Evolutionary conservation across 2,329 filamentous ascomycete genomes (phyloP).

Genomic region (Phoma herbarum): DNA sequence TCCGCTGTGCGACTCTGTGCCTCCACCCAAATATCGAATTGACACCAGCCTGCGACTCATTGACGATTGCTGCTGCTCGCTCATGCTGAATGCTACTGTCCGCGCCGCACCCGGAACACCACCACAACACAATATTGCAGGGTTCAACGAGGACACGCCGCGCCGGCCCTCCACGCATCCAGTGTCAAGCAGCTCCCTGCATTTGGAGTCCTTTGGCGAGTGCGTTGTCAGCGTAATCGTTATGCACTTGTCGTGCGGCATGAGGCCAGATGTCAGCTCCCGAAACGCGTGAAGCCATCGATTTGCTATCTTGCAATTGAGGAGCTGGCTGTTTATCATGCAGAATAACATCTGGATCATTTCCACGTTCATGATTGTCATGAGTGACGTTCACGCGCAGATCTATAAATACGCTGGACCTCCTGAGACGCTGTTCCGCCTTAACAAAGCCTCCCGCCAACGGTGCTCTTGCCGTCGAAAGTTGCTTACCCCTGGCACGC

Average conservation of each 20-base stretch:
- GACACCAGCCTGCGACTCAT: slow-evolving; percentile 22
- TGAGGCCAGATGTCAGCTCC: neutral
- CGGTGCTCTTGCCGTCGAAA: slow-evolving; percentile 14
- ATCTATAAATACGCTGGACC: slow-evolving; percentile 20
- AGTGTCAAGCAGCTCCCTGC: slow-evolving; percentile 15
- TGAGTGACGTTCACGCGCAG: slow-evolving; percentile 16
- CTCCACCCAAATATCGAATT: slow-evolving; percentile 26
- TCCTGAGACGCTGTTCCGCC: slow-evolving; percentile 21
- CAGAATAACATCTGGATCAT: slow-evolving; percentile 1
- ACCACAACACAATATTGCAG: slow-evolving; percentile 8
- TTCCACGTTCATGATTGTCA: slow-evolving; percentile 7
- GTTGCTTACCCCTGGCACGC: slow-evolving; percentile 19
- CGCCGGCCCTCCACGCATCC: slow-evolving; percentile 6
- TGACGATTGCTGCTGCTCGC: slow-evolving; percentile 15
- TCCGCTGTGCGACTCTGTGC: slow-evolving; percentile 29
- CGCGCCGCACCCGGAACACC: slow-evolving; percentile 10
- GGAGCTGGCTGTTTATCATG: neutral
- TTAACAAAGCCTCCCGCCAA: slow-evolving; percentile 22
- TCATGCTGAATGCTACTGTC: slow-evolving; percentile 10
- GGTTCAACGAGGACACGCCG: slow-evolving; percentile 10
- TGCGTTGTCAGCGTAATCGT: slow-evolving; percentile 9
- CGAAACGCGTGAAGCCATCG: neutral
- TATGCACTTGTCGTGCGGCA: slow-evolving; percentile 4
- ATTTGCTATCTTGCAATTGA: neutral
- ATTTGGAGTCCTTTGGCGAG: slow-evolving; percentile 9